Percentiles rank a stretch among this genome's conserved stretches.
Conservation (phyloP, 306 rosid genomes). For the Cyamopsis tetragonoloba region DNA sequence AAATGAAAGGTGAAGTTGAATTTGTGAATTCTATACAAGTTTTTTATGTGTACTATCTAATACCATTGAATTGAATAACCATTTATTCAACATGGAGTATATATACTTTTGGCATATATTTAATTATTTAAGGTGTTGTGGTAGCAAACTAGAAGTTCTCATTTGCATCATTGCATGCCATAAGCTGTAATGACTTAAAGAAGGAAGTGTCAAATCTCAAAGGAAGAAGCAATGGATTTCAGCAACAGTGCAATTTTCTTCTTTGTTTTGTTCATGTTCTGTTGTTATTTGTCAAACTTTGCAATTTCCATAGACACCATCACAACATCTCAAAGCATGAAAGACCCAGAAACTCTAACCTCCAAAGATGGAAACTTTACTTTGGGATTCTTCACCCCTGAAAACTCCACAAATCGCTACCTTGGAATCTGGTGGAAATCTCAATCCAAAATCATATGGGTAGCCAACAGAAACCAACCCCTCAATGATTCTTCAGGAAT, state of each 20-base stretch:
- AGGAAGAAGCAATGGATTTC: not conserved
- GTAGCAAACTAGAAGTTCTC: not conserved
- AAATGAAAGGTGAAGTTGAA: not conserved
- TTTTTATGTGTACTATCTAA: too few relatives aligned
- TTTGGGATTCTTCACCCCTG: slow-evolving; percentile 45
- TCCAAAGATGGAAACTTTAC: slow-evolving; percentile 18
- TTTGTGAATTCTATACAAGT: not conserved
- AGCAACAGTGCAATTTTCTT: not conserved
- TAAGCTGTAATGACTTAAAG: not conserved
- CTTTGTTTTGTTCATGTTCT: not conserved
- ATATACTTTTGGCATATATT: not conserved
- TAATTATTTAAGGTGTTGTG: not conserved
- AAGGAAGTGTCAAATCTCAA: not conserved
- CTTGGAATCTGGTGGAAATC: slow-evolving; percentile 17
- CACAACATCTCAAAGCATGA: slow-evolving; percentile 17
- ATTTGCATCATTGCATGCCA: not conserved
- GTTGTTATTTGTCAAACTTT: not conserved
- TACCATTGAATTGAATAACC: not conserved
- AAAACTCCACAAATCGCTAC: not conserved
- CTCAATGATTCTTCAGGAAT: slow-evolving; percentile 17
- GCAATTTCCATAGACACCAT: not conserved
- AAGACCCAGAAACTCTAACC: slow-evolving; percentile 8
- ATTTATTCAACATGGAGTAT: not conserved
- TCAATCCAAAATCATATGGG: slow-evolving; percentile 18
- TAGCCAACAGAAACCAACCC: slow-evolving; percentile 24